These are phyloP conservation scores for Trametes elegans DNA, from an alignment of 768 basidiomycete species.

Conservation along the genomic window DNA sequence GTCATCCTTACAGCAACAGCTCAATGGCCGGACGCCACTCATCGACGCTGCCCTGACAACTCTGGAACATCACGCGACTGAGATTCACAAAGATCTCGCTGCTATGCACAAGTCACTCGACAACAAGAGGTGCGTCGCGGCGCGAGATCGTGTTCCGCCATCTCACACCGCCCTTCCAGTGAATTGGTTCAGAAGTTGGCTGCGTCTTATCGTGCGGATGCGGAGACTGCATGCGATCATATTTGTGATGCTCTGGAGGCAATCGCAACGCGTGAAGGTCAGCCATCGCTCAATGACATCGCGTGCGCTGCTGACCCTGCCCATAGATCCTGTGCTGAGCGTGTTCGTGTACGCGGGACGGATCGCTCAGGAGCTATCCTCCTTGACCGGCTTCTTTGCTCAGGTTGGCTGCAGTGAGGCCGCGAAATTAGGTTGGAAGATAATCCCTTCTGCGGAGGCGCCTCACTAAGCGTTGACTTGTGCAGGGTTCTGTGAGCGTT, in stretches of 20 bases:
- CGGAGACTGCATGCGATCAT: constrained; percentile 43
- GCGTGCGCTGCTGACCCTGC: not conserved
- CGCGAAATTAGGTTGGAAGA: constrained; percentile 38
- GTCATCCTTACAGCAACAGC: constrained; percentile 54
- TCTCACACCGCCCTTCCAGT: constrained; percentile 29
- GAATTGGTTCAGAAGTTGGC: constrained; percentile 42
- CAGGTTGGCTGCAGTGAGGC: constrained; percentile 42
- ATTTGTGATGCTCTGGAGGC: constrained; percentile 42
- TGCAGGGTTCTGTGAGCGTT: constrained; percentile 50
- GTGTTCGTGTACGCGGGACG: constrained; percentile 49
- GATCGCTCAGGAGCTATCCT: constrained; percentile 46
- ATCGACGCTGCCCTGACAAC: constrained; percentile 55
- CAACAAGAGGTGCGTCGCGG: constrained; percentile 42
- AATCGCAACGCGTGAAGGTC: constrained; percentile 36
- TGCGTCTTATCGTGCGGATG: constrained; percentile 48
- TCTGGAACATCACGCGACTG: constrained; percentile 58
- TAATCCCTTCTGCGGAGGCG: not conserved
- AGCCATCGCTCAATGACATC: constrained; percentile 10
- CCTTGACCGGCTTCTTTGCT: constrained; percentile 42
- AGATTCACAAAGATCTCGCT: constrained; percentile 59
- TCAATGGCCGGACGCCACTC: constrained; percentile 62
- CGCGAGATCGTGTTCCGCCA: not conserved
- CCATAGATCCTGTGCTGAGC: constrained; percentile 28
- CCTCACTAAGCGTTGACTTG: not conserved
- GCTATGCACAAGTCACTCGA: constrained; percentile 43